Percentiles rank a stretch among this genome's conserved stretches.
Evolutionary conservation across 106 monocot genomes (phyloP).

Genomic region (Cymbidium sinense): DNA sequence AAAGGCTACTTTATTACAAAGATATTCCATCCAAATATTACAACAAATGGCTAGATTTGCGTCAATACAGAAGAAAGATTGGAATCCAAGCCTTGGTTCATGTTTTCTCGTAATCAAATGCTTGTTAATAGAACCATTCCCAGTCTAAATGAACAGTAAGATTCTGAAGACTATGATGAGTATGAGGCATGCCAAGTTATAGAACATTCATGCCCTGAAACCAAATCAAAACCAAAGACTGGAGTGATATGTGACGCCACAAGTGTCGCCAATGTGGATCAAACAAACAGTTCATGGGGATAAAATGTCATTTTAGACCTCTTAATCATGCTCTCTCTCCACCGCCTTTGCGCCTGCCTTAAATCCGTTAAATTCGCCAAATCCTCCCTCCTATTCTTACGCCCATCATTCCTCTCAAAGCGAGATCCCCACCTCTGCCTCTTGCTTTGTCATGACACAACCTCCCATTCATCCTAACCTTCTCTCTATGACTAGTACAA

Average conservation of each 20-base stretch:
- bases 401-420: too few relatives aligned
- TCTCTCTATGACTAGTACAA: too few relatives aligned
- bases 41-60: constrained; percentile 89
- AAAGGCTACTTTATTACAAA: constrained; percentile 85
- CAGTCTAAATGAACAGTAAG: constrained; percentile 94
- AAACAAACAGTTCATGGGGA: neutral
- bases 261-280: constrained; percentile 61
- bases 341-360: too few relatives aligned
- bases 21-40: constrained; percentile 91
- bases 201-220: constrained; percentile 65
- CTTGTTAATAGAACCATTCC: constrained; percentile 87
- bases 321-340: too few relatives aligned
- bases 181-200: constrained; percentile 79
- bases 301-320: too few relatives aligned
- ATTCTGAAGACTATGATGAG: constrained; percentile 77
- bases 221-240: constrained; percentile 49
- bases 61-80: constrained; percentile 92
- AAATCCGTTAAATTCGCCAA: too few relatives aligned
- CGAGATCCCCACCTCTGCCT: too few relatives aligned
- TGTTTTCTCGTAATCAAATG: constrained; percentile 70
- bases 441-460: too few relatives aligned
- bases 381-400: too few relatives aligned
- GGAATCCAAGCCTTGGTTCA: constrained; percentile 81
- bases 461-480: too few relatives aligned
- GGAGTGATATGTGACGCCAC: constrained; percentile 71